Percentiles rank a stretch among this genome's conserved stretches.
These are phyloP conservation scores for Puccinia horiana DNA, from an alignment of 1,284 basidiomycete genomes.

Conservation along the genomic window DNA sequence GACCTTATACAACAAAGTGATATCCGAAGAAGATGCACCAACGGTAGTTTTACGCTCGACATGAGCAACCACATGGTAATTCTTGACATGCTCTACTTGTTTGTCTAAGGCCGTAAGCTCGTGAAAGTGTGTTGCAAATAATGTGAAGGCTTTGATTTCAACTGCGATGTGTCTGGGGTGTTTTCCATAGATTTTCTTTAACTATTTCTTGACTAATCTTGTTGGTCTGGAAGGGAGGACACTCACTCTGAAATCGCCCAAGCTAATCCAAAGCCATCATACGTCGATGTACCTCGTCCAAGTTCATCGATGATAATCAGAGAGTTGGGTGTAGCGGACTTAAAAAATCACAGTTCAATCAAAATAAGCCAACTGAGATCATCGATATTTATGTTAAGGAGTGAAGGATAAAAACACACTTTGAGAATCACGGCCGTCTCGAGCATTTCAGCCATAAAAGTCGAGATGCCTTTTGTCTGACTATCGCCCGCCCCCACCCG, in stretches of 20 bases:
- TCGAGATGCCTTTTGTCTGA: constrained; percentile 94
- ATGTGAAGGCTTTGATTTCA: constrained; percentile 84
- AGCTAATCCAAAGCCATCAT: constrained; percentile 96
- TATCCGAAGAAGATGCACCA: constrained; percentile 64
- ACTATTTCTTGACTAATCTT: no score
- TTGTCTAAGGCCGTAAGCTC: constrained; percentile 90
- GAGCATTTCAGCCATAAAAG: constrained; percentile 99
- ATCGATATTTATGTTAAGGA: not conserved
- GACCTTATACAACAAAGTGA: constrained; percentile 92
- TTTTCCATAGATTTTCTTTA: not conserved
- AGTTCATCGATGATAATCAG: constrained; percentile 98
- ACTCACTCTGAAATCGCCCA: constrained; percentile 97
- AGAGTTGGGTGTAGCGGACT: constrained; percentile 89
- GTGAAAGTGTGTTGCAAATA: constrained; percentile 98
- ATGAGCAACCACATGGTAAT: constrained; percentile 92
- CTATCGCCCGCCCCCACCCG: constrained; percentile 96
- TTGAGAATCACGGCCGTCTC: constrained; percentile 94
- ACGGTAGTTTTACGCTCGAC: constrained; percentile 61
- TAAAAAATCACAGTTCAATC: constrained; percentile 20
- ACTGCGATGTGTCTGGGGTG: constrained; percentile 91
- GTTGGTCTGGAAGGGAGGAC: no score
- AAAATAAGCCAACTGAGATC: not conserved
- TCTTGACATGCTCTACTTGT: constrained; percentile 83
- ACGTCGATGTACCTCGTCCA: constrained; percentile 95
- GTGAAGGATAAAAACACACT: constrained; percentile 62